Evolutionary conservation across 805 yeast genomes (phyloP), one percentile per base, ranked within the genome.

Genomic region (Saccharomycopsis sp.): DNA sequence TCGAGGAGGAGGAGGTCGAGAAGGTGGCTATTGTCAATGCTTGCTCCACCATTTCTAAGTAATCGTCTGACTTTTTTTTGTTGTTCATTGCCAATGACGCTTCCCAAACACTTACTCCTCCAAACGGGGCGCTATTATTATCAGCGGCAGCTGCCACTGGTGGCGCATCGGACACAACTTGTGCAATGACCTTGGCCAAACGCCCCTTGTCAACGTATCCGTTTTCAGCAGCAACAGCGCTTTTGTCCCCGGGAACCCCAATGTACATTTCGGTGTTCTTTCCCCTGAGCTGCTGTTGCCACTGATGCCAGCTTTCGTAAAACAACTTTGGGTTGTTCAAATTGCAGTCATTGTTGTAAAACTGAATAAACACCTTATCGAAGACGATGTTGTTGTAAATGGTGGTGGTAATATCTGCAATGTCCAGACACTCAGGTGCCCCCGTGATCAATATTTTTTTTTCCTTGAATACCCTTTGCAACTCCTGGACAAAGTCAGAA

Each of bases 381-480:
- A 82, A 59, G 30, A 68, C 64, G 50, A 87, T 66, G 25, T 73
- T 65, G 26, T 67, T 67, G 42, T 77, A 62, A 21, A 68, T 64
- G 29, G 63, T 57, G 56, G 71, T 69, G 38, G 71, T 57, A 37
- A 48, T 64, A 39, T 64, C 68, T 56, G 81, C 92, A 5, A 87
- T 87, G 52, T 71, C 73, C 3, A 68, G 70, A 61, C 92, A 83
- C 58, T 81, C 88, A 9, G 92, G 92, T 34, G 92, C 84, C 35
- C 87, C 84, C 34, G 84, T 74, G 44, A 81, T 64, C 49, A 68
- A 70, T 60, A 74, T 78, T 7, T 30, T 32, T 27, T 75, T 63
- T 30, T 65, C 61, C 9, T 65, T 73, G 51, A 70, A 76, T 29
- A 62, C 57, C 43, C 65, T 42, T 80, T 62, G 57, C 3, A 57